Evolutionary conservation across 2,329 filamentous ascomycete genomes (phyloP).

Genomic region (Curvularia sp.): DNA sequence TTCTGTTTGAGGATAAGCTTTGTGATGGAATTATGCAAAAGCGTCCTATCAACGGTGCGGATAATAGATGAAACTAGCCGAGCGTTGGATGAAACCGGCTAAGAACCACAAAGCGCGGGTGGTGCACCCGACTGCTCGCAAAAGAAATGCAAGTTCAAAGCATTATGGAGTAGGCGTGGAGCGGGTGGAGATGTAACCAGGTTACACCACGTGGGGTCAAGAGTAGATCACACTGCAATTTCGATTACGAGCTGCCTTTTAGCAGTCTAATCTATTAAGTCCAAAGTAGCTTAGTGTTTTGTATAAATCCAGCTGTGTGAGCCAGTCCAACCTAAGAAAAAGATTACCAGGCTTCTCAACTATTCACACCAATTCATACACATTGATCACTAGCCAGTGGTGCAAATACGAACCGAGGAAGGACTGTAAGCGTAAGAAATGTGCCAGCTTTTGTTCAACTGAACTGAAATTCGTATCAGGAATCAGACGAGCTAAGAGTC

Average conservation of each 20-base stretch:
- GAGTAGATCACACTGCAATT: neutral
- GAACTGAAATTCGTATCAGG: neutral
- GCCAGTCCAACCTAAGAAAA: neutral
- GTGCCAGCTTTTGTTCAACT: neutral
- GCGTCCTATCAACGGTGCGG: neutral
- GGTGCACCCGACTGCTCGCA: neutral
- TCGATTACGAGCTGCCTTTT: neutral
- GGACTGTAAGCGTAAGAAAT: neutral
- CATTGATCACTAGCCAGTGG: neutral
- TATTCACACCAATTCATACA: no score
- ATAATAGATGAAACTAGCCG: conserved; percentile 1
- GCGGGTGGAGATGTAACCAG: neutral
- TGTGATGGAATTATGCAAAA: neutral
- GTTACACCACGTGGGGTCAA: neutral
- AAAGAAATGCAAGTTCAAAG: neutral
- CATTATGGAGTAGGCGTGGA: neutral
- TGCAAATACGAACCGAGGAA: neutral
- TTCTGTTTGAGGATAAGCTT: no score
- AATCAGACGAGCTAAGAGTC: neutral
- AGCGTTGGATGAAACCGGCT: neutral
- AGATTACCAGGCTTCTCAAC: neutral
- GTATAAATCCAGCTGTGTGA: neutral
- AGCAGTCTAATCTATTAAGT: neutral
- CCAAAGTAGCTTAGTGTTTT: neutral
- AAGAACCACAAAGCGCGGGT: neutral